phyloP scores from a whole-genome alignment of 176 grass and related monocot species.

The Olyra latifolia region DNA sequence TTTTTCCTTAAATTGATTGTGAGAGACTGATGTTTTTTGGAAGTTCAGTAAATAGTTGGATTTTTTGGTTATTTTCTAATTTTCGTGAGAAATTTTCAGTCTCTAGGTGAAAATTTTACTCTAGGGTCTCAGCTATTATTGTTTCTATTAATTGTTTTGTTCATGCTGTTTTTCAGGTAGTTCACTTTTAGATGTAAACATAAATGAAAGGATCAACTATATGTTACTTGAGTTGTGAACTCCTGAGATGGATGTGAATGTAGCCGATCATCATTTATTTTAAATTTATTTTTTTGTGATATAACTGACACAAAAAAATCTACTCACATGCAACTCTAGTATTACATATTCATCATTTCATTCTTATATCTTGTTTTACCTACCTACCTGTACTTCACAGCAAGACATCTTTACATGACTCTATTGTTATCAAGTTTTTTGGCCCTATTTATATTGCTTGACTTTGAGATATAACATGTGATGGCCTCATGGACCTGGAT shows the following conservation, averaged over 20 bases:
- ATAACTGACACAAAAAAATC: background rate
- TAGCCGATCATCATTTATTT: background rate
- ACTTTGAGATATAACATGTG: background rate
- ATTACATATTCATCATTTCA: background rate
- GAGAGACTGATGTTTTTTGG: background rate
- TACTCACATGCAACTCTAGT: background rate
- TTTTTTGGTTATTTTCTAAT: background rate
- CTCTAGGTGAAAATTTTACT: background rate
- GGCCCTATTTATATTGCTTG: background rate
- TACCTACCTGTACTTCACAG: background rate
- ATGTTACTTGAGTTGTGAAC: background rate
- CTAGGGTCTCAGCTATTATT: background rate
- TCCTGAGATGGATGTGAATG: background rate
- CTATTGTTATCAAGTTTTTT: background rate
- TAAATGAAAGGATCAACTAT: background rate
- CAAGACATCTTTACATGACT: background rate
- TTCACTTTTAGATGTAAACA: background rate
- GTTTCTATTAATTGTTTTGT: background rate
- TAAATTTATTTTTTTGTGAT: background rate
- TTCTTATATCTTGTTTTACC: conserved; percentile 14
- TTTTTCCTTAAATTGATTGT: background rate
- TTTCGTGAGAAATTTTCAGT: background rate
- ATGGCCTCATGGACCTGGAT: background rate
- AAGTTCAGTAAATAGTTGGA: background rate
- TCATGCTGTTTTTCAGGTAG: conserved; percentile 54